Evolutionary conservation across 2,329 filamentous ascomycete genomes (phyloP), one percentile per base, ranked within the genome.

Genomic region (Colletotrichum sidae): DNA sequence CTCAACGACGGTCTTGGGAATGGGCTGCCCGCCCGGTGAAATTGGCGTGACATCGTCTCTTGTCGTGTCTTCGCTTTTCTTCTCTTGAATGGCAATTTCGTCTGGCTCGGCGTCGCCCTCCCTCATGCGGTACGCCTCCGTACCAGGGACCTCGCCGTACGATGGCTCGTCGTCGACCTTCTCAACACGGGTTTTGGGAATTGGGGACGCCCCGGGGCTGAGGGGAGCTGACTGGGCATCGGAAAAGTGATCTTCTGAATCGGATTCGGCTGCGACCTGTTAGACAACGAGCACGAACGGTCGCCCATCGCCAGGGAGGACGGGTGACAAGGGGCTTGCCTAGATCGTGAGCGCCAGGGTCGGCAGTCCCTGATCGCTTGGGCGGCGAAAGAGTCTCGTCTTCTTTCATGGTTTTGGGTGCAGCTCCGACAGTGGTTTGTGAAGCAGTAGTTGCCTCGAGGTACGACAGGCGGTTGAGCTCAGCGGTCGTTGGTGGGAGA

Each of bases 211-310:
- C 45, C 75, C 72, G 8, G 78, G 80, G 73, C 76, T 85, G 69
- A 71, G 76, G 63, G 73, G 80, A 60, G 76, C 83, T 39, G 87
- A 89, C 59, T 86, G 86, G 39, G 89, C 88, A 74, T 91, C 89
- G 55, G 86, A 90, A 76, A 90, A 91, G 77, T 91, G 89, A 70
- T 91, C 89, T 50, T 91, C 89, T 35, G 87, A 90, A 68, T 90
- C 89, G 53, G 88, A 81, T 65, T 85, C 85, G 78, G 75, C 76
- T 76, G 41, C 25, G 50, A 41, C 38, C 56, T 55, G 70, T 78
- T 68, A 79, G 74, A 64, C 53, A 53, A 42, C 15, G 38, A 35
- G 25, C 15, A 42, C 49, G 25, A 11, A 25, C 25, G 25, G 25
- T 25, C 25, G 42, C 25, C 44, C 33, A 52, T 38, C 63, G 44